phyloP scores from a whole-genome alignment of 2,329 filamentous ascomycete species.

The Pseudogymnoascus sp. region DNA sequence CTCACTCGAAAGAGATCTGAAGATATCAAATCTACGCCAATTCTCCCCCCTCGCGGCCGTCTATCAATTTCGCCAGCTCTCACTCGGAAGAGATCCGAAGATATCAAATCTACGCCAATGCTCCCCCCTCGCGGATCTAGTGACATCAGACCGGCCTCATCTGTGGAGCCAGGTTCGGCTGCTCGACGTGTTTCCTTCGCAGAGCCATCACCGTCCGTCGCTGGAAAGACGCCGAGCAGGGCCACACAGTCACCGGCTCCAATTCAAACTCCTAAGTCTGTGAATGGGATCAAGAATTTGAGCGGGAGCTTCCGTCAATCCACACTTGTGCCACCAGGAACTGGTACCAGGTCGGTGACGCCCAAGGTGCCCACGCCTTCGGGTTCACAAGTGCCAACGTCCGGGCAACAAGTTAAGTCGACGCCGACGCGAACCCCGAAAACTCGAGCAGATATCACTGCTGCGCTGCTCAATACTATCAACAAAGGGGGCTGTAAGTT shows the following conservation, averaged over 20 bases:
- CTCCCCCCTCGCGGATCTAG: background rate
- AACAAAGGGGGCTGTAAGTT: constrained; percentile 1
- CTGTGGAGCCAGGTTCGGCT: background rate
- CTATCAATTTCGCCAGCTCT: background rate
- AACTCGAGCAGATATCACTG: background rate
- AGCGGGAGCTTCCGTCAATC: background rate
- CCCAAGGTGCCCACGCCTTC: background rate
- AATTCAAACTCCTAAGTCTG: background rate
- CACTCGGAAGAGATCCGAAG: background rate
- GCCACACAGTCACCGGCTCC: background rate
- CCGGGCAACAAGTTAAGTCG: background rate
- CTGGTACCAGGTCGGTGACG: background rate
- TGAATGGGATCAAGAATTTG: background rate
- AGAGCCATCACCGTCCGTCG: background rate
- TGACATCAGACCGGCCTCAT: background rate
- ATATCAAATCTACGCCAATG: background rate
- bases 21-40: background rate
- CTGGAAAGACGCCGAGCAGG: background rate
- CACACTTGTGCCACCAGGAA: background rate
- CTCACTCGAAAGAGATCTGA: background rate
- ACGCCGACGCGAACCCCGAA: background rate
- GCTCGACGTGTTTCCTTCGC: background rate
- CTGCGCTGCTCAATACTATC: constrained; percentile 2
- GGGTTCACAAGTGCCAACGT: background rate
- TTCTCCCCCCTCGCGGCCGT: background rate